Evolutionary conservation across 352 stramenopile species (phyloP), one percentile per base, ranked within the genome.

Genomic region (Phytophthora cactorum): DNA sequence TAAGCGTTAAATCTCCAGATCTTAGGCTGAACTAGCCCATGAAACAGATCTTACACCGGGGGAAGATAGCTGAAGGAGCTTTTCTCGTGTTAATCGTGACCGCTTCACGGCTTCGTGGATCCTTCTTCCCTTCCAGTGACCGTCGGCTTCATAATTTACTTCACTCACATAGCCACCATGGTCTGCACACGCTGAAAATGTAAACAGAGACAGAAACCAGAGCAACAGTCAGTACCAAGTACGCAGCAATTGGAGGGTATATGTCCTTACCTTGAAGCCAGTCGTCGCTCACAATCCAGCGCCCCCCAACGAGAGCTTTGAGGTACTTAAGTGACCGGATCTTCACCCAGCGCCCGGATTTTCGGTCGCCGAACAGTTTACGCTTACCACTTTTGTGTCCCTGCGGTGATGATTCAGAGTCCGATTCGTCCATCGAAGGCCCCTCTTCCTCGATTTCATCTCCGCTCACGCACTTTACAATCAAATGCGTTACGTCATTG

Each of bases 291-390:
- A 96, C 85, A 67, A 96, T 91, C 88, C 88, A 96, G 28, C 86
- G 82, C 8, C 88, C 88, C 12, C 72, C 82, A 32, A 88, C 78
- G 7, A 96, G 77, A 51, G 83, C 88, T 56, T 95, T 95, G 25
- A 96, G 75, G 32, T 95, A 96, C 60, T 96, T 96, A 41, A 96
- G 74, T 28, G 88, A 95, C 14, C 88, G 80, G 45, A 91, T 92
- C 66, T 91, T 93, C 25, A 93, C 88, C 86, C 87, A 96, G 27
- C 82, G 79, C 36, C 68, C 63, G 51, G 75, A 73, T 31, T 78
- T 68, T n/a, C 50, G 4, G 22, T 84, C 73, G 12, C 69, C 70
- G 44, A 91, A 91, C 12, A 88, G 46, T 34, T 82, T 72, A 2
- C 76, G 74, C 58, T 93, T 92, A 27, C 69, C 70, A 51, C 22